Evolutionary conservation across 306 rosid species (phyloP), one percentile per base, ranked within the genome.

Genomic region (Malus sylvestris): DNA sequence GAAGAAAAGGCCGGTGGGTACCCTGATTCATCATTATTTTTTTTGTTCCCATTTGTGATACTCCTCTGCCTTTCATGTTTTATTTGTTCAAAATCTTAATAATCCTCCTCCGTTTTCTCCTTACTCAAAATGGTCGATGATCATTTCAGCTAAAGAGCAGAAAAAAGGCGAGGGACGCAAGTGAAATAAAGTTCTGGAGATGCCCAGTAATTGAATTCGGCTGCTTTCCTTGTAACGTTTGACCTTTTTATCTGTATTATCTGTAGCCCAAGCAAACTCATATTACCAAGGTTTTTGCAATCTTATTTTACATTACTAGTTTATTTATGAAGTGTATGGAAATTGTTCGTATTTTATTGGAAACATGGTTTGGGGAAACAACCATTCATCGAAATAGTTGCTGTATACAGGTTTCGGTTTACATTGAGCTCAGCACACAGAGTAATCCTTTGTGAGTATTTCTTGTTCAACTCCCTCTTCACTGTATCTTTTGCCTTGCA

Each of bases 1-100:
- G 97, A 94, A 78, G 98, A 94, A 85, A 94, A 91, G 80, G 95
- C 97, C 76, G 97, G 98, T 91, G 84, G 20, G 78, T 11, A 45
- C 15, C n/a, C 23, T 15, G 30, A 29, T 29, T 62, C 22, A 19
- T 14, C 68, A 6, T 73, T 25, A 18, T 42, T n/a, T 2, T 16
- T 32, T 32, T 64, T 33, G 44, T 20, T 35, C 70, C 46, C 70
- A 8, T 33, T 66, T 4, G 46, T 20, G 49, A 66, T 66, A 35
- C 40, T 23, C 27, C 27, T 11, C 46, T 29, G 1, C 40, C 55
- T 12, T 27, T 2, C 69, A n/a, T 29, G 29, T 45, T 29, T 29
- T 18, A 44, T 60, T 33, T 42, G 60, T 57, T 40, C 19, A 3
- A 44, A 18, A 72, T 20, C 33, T 53, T 7, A 14, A n/a, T 35